Conservation (phyloP, 305 asterid species). For the Ilex paraguariensis region DNA sequence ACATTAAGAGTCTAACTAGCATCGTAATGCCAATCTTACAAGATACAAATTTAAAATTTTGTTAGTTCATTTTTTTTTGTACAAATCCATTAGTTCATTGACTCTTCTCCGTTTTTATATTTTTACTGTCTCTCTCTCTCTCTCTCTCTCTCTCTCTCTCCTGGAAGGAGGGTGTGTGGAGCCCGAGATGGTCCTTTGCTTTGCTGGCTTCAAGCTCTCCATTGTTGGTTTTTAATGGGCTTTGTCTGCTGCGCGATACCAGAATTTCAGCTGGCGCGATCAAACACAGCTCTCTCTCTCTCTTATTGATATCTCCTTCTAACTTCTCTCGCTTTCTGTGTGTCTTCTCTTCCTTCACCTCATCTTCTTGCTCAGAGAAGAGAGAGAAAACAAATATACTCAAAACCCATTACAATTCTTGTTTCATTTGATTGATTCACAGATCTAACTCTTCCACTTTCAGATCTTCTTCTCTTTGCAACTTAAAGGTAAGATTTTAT, state of each 20-base stretch:
- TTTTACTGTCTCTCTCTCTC: conserved; percentile 8
- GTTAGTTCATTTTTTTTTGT: too few relatives aligned
- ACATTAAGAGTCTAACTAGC: too few relatives aligned
- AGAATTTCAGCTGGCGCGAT: conserved; percentile 43
- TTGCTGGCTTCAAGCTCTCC: conserved; percentile 75
- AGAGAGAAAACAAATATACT: conserved; percentile 8
- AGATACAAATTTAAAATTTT: too few relatives aligned
- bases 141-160: conserved; percentile 16
- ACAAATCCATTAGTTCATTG: background rate
- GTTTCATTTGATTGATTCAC: conserved; percentile 19
- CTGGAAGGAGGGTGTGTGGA: conserved; percentile 34
- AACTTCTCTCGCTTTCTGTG: conserved; percentile 11
- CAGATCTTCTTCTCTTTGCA: background rate
- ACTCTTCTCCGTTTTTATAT: background rate
- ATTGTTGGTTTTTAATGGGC: conserved; percentile 62
- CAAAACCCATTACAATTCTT: conserved; percentile 21
- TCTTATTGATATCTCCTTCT: conserved; percentile 16
- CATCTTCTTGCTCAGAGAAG: conserved; percentile 15
- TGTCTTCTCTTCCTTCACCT: conserved; percentile 13
- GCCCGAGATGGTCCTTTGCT: conserved; percentile 76
- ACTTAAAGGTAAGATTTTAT: background rate
- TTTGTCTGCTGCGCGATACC: conserved; percentile 60
- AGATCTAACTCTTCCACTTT: background rate
- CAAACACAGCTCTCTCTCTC: conserved; percentile 16
- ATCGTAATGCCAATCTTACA: too few relatives aligned